Evolutionary conservation across 1,284 basidiomycete species (phyloP).

Genomic region (Tilletia horrida): DNA sequence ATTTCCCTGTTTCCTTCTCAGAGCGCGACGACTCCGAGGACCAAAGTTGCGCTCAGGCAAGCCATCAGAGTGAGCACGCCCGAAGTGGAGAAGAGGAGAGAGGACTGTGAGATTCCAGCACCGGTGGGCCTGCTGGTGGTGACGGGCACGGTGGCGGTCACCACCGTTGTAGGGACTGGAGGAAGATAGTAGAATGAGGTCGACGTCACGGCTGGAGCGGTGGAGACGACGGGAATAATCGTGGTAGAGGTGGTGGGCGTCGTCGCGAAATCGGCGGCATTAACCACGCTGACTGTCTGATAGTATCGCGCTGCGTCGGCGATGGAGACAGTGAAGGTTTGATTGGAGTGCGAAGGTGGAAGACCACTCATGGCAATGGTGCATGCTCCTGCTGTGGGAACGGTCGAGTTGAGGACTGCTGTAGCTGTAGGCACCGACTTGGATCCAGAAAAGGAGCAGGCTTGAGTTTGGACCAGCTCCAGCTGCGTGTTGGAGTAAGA

Average conservation of each 20-base stretch:
- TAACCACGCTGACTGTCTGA: background rate
- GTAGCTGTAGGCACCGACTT: background rate
- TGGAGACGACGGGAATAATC: background rate
- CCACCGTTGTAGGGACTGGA: background rate
- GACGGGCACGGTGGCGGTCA: background rate
- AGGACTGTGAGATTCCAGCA: background rate
- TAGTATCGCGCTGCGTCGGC: slow-evolving; percentile 4
- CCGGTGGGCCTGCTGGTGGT: background rate
- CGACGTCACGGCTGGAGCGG: background rate
- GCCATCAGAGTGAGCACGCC: no score
- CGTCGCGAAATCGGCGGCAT: background rate
- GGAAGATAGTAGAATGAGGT: background rate
- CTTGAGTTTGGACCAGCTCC: background rate
- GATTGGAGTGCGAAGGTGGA: background rate
- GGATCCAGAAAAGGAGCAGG: background rate
- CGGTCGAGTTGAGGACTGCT: background rate
- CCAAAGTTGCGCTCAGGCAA: no score
- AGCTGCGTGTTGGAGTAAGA: background rate
- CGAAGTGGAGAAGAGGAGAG: background rate
- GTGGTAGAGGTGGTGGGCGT: background rate
- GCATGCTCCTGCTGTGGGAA: background rate
- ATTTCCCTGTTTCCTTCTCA: no score
- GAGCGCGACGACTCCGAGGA: no score
- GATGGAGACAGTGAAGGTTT: background rate
- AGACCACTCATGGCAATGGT: background rate